Evolutionary conservation across 306 rosid species (phyloP), one percentile per base, ranked within the genome.

Genomic region (Parietaria judaica): DNA sequence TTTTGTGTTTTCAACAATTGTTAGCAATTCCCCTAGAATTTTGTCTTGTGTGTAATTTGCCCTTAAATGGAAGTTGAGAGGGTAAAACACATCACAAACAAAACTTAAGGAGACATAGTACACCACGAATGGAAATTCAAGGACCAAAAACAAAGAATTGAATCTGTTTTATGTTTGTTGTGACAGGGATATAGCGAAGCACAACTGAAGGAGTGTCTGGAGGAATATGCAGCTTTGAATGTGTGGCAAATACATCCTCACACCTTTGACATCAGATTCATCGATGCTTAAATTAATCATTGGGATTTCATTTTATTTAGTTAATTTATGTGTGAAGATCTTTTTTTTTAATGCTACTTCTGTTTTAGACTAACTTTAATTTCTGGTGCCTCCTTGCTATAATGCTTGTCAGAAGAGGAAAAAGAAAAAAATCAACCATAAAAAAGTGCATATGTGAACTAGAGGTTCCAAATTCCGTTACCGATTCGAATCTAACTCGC

Each of bases 171-270:
- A 43, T 54, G 59, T 47, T 67, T 65, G 38, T 31, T 70, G 60
- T 57, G 59, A 68, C 94, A 94, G 97, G 99, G 97, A 35, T 94
- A 86, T 79, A 86, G 95, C 41, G 97, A 94, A 89, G 99, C 95
- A 45, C 97, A 94, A 63, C 70, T 88, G 72, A 94, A 88, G 72
- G 89, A 88, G 76, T 94, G 97, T 70, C 72, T 94, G 74, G 97
- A 94, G 85, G 99, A 88, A 76, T 94, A 94, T 56, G 99, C 99
- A 64, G 94, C 95, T 37, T 74, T 92, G 61, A 94, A 94, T 73
- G 99, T 88, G 63, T 94, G 97, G 99, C 99, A 88, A 83, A 88
- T 94, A 66, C 92, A 86, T 71, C 99, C 99, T 52, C 85, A 80
- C 55, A 77, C 95, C 69, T 92, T 92, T 14, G 99, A 88, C 80